Conservation (phyloP, 805 yeast genomes). For the Schwanniomyces vanrijiae region DNA sequence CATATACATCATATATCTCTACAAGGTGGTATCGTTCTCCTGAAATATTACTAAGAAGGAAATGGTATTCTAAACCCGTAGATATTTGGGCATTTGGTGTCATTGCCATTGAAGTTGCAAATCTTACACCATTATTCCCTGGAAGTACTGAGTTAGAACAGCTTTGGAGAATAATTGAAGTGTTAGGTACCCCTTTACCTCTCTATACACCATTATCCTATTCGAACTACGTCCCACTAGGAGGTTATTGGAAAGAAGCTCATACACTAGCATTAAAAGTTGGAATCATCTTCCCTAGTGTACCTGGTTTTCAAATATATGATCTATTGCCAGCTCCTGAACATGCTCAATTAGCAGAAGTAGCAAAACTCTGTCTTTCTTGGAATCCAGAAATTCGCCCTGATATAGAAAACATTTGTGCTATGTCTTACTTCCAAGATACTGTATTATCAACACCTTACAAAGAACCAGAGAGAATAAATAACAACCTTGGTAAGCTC, state of each 20-base stretch:
- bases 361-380: conserved; percentile 51
- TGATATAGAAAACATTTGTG: conserved; percentile 47
- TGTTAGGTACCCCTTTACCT: conserved; percentile 70
- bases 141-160: conserved; percentile 82
- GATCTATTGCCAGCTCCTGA: conserved; percentile 47
- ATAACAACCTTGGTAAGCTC: conserved; percentile 1
- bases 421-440: conserved; percentile 54
- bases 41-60: conserved; percentile 67
- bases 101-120: conserved; percentile 72
- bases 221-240: conserved; percentile 43
- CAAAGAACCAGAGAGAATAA: conserved; percentile 13
- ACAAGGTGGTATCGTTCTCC: conserved; percentile 89
- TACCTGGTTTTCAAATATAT: conserved; percentile 50
- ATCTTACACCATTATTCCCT: conserved; percentile 78
- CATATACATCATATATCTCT: conserved; percentile 74
- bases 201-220: conserved; percentile 11
- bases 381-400: conserved; percentile 82
- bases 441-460: conserved; percentile 26
- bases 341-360: conserved; percentile 39
- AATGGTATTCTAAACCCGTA: conserved; percentile 62
- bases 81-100: conserved; percentile 89
- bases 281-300: conserved; percentile 57
- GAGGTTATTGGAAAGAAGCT: conserved; percentile 77
- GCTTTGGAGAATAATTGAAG: conserved; percentile 61
- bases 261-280: conserved; percentile 47